Evolutionary conservation across 2,329 filamentous ascomycete genomes (phyloP), one percentile per base, ranked within the genome.

Genomic region (Grosmannia penicillata): DNA sequence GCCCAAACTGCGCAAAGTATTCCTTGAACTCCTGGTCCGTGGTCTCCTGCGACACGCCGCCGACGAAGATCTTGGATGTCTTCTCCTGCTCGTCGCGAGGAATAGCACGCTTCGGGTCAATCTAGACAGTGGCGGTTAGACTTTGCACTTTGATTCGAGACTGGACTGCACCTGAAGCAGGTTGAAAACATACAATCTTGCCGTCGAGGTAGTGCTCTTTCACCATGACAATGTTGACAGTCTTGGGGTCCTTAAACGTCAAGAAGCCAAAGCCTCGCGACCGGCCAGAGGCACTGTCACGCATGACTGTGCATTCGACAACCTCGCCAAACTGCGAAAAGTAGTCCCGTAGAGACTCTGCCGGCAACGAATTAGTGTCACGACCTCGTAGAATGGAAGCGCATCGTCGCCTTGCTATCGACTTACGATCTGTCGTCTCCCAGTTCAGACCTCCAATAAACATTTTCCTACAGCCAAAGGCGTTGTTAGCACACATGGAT

Each of bases 171-270:
- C 17, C 29, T 18, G 10, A 8, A 11, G 8, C 17, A 13, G 15
- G 10, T 18, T 18, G 8, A 7, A 26, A 15, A 63, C 83, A 66
- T 72, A 96, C 91, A 58, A 98, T 95, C 61, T 98, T 98, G 45
- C 91, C 91, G 56, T 98, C 91, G 18, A 98, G 72, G 51, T 89
- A 93, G 58, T 98, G 91, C 57, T 98, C 91, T 62, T 98, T 98
- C 45, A 98, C 91, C 91, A 98, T 98, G 47, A 98, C 91, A 48
- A 86, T 93, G 56, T 98, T 98, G 48, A 98, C 91, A 4, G 85
- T 94, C 64, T 94, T 94, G 34, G 91, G 82, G 54, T 98, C 91
- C 56, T 84, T 93, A 68, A 98, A 98, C 0, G 91, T 98, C 45
- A 98, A 68, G 62, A 98, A 98, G 23, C 91, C 91, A 51, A 98